A percentile compares a stretch with the other conserved stretches of the same genome.
phyloP scores from a whole-genome alignment of 2,329 filamentous ascomycete species.

The Pseudocercospora cruenta region DNA sequence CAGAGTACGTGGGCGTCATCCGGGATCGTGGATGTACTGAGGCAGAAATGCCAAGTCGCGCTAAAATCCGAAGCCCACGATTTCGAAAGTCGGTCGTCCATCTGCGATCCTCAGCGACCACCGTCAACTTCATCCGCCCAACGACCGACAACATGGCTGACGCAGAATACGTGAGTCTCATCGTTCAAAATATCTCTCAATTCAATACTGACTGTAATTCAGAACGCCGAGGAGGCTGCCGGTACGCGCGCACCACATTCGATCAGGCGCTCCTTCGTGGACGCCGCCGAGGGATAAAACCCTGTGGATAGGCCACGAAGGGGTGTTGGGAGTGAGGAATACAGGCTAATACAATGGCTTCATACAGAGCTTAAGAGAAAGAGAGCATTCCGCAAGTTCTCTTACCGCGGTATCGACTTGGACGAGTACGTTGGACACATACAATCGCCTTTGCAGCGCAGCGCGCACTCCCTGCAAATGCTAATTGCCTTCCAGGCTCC shows the following conservation, averaged over 20 bases:
- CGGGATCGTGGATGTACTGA: neutral
- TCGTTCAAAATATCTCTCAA: slow-evolving; percentile 24
- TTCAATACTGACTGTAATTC: slow-evolving; percentile 32
- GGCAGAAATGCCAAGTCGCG: slow-evolving; percentile 11
- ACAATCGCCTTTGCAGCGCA: slow-evolving; percentile 5
- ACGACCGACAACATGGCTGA: slow-evolving; percentile 73
- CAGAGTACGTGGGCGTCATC: neutral
- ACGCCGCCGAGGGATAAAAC: slow-evolving; percentile 41
- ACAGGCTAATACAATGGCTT: slow-evolving; percentile 39
- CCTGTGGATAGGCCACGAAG: slow-evolving; percentile 48
- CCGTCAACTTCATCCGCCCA: slow-evolving; percentile 41
- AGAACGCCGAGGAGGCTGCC: slow-evolving; percentile 98
- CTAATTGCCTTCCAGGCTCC: slow-evolving; percentile 67
- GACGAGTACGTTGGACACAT: slow-evolving; percentile 76
- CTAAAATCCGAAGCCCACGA: slow-evolving; percentile 2
- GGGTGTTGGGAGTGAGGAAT: slow-evolving; percentile 44
- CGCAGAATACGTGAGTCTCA: slow-evolving; percentile 77
- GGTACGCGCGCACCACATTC: slow-evolving; percentile 53
- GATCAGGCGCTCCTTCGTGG: slow-evolving; percentile 32
- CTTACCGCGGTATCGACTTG: slow-evolving; percentile 98
- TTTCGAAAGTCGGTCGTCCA: neutral
- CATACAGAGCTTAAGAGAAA: slow-evolving; percentile 92
- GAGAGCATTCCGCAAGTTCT: slow-evolving; percentile 99
- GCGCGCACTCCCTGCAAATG: slow-evolving; percentile 4
- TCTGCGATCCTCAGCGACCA: slow-evolving; percentile 13